A percentile compares a stretch with the other conserved stretches of the same genome.
These are phyloP conservation scores for Hymenoscyphus occultus DNA, from an alignment of 2,329 filamentous ascomycete species.

Conservation along the genomic window DNA sequence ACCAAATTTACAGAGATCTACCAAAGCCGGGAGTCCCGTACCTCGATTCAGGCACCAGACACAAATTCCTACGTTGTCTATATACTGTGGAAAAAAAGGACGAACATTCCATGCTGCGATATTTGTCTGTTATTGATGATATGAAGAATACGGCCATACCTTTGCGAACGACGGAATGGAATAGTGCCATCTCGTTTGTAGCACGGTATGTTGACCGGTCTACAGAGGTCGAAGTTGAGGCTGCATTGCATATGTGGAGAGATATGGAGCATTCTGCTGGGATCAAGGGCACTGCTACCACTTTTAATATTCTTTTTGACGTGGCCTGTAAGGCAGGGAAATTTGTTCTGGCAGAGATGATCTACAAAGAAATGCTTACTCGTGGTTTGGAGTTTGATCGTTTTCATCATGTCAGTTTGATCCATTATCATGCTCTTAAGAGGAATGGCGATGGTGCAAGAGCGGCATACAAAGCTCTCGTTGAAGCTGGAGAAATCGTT, in stretches of 20 bases:
- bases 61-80: constrained; percentile 34
- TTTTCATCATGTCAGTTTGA: constrained; percentile 76
- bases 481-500: constrained; percentile 82
- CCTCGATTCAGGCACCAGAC: constrained; percentile 29
- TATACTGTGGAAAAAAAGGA: constrained; percentile 35
- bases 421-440: constrained; percentile 78
- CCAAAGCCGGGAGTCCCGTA: constrained; percentile 36
- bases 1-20: constrained; percentile 37
- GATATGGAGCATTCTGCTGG: constrained; percentile 79
- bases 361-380: constrained; percentile 74
- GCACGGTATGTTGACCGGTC: constrained; percentile 64
- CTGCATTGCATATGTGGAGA: constrained; percentile 75
- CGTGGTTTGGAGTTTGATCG: constrained; percentile 70
- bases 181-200: constrained; percentile 75
- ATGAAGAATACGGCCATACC: constrained; percentile 71
- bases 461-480: constrained; percentile 75
- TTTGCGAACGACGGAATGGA: constrained; percentile 72
- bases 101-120: constrained; percentile 67
- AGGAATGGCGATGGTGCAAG: constrained; percentile 72
- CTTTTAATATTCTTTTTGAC: constrained; percentile 91
- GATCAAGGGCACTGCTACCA: constrained; percentile 67
- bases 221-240: constrained; percentile 59
- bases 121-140: constrained; percentile 80
- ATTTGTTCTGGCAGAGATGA: constrained; percentile 77
- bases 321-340: constrained; percentile 82